Evolutionary conservation across 2,329 filamentous ascomycete genomes (phyloP).

Genomic region (Cytospora mali): DNA sequence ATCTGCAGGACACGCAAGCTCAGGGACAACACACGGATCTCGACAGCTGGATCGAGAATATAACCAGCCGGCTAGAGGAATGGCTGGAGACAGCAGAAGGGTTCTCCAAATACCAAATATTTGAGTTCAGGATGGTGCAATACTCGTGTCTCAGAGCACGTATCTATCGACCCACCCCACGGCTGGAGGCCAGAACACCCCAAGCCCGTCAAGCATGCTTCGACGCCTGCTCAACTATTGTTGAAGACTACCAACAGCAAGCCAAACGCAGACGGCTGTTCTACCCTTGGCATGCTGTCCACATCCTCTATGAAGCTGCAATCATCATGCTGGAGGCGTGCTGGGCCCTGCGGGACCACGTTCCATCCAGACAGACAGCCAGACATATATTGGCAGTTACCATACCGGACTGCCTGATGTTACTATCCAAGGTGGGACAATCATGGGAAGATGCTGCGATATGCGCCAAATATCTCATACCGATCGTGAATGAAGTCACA

Average conservation of each 20-base stretch:
- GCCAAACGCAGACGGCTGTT: conserved; percentile 13
- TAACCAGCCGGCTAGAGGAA: conserved; percentile 36
- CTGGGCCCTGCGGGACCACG: conserved; percentile 14
- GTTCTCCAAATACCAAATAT: conserved; percentile 19
- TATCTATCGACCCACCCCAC: conserved; percentile 16
- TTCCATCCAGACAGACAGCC: conserved; percentile 7
- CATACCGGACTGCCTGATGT: conserved; percentile 16
- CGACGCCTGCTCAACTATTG: conserved; percentile 10
- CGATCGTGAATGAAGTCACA: conserved; percentile 16
- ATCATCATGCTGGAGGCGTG: conserved; percentile 22
- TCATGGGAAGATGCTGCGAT: conserved; percentile 16
- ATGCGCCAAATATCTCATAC: conserved; percentile 10
- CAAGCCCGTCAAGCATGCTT: conserved; percentile 14
- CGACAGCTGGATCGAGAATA: conserved; percentile 29
- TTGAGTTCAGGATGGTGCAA: conserved; percentile 21
- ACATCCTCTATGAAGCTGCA: conserved; percentile 17
- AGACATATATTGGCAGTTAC: conserved; percentile 14
- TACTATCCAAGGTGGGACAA: conserved; percentile 14
- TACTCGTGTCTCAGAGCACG: conserved; percentile 16
- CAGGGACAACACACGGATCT: neutral
- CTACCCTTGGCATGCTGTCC: conserved; percentile 20
- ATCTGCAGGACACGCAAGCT: conserved; percentile 14
- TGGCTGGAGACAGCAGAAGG: conserved; percentile 13
- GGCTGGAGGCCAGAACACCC: conserved; percentile 19
- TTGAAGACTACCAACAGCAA: conserved; percentile 18